phyloP scores from a whole-genome alignment of 495 filamentous ascomycete species.

The Aspergillus egyptiacus region DNA sequence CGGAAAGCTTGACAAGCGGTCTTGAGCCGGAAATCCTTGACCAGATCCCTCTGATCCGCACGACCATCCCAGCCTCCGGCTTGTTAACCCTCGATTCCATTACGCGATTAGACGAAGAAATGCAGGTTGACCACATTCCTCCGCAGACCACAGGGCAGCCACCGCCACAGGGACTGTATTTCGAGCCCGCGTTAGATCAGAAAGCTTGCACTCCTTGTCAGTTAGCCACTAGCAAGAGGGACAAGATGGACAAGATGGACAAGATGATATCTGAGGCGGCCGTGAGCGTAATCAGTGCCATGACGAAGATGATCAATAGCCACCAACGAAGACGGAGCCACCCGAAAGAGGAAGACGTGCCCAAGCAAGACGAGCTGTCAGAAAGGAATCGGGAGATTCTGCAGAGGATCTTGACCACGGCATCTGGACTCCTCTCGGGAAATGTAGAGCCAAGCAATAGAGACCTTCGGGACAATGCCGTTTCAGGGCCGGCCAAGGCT shows the following conservation, averaged over 20 bases:
- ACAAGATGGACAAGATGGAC: conserved; percentile 17
- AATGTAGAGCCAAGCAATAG: not conserved
- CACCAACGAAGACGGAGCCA: conserved; percentile 24
- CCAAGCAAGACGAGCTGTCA: conserved; percentile 21
- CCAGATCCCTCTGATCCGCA: conserved; percentile 2
- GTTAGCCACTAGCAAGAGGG: not conserved
- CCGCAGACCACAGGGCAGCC: conserved; percentile 11
- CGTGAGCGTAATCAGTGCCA: conserved; percentile 31
- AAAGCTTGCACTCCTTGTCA: conserved; percentile 8
- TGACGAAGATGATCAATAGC: conserved; percentile 35
- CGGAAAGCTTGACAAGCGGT: not conserved
- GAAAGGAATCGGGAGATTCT: conserved; percentile 32
- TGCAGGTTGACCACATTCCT: not conserved
- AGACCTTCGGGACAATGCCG: conserved; percentile 3
- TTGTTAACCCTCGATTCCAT: conserved; percentile 3
- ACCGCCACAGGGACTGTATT: conserved; percentile 7
- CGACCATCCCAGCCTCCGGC: conserved; percentile 1
- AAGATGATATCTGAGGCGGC: conserved; percentile 29
- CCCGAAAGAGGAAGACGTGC: conserved; percentile 23
- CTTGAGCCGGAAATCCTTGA: conserved; percentile 3
- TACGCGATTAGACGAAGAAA: conserved; percentile 18
- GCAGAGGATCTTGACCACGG: conserved; percentile 30
- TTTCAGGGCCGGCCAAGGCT: conserved; percentile 26
- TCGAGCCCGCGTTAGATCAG: conserved; percentile 10
- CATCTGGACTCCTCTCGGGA: conserved; percentile 28